A percentile compares a stretch with the other conserved stretches of the same genome.
Evolutionary conservation across 1,284 basidiomycete species (phyloP).

Genomic region (Stereum hirsutum): DNA sequence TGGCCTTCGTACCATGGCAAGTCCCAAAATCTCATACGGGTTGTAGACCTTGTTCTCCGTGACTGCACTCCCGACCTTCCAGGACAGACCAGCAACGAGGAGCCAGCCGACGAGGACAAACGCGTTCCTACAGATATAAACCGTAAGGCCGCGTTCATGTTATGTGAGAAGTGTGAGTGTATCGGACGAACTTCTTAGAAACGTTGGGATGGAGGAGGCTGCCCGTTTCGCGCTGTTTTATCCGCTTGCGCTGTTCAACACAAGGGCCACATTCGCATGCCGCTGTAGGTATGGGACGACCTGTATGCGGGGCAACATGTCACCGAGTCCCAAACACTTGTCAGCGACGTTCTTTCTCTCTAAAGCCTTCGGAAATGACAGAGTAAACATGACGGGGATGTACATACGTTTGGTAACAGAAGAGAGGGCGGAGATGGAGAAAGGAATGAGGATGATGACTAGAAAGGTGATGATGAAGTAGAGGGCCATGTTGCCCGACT

Average conservation of each 20-base stretch:
- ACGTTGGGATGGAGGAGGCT: conserved; percentile 25
- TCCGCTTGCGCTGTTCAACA: conserved; percentile 40
- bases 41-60: conserved; percentile 76
- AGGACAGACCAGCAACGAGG: conserved; percentile 59
- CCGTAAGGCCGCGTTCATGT: conserved; percentile 2
- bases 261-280: conserved; percentile 69
- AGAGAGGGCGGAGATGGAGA: conserved; percentile 16
- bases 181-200: conserved; percentile 17
- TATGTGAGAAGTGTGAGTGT: background rate
- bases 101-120: conserved; percentile 72
- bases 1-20: conserved; percentile 44
- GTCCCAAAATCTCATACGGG: conserved; percentile 91
- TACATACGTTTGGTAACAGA: conserved; percentile 1
- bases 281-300: conserved; percentile 16
- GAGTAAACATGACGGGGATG: background rate
- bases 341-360: background rate
- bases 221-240: conserved; percentile 34
- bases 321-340: background rate
- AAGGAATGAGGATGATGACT: conserved; percentile 68
- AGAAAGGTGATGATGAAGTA: conserved; percentile 88
- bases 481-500: conserved; percentile 80
- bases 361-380: no score
- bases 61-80: conserved; percentile 54
- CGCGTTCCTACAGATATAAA: conserved; percentile 33
- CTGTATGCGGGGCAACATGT: conserved; percentile 6